Percentiles rank a stretch among this genome's conserved stretches.
Conservation (phyloP, 257 asterid species). For the Fraxinus americana region DNA sequence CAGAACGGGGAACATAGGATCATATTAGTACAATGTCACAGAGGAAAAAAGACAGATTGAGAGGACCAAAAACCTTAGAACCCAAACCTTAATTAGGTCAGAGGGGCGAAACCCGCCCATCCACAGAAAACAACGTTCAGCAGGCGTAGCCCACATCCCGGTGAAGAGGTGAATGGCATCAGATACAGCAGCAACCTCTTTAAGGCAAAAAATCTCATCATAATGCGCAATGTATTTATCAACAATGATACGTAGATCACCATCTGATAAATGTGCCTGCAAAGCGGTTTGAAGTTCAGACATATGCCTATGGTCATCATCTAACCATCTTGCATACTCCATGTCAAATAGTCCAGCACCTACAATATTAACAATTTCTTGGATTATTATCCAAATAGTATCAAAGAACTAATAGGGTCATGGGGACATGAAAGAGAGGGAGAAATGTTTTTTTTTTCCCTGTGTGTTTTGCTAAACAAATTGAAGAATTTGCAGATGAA, state of each 20-base stretch:
- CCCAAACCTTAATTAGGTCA: constrained; percentile 73
- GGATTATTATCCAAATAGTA: not conserved
- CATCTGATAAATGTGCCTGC: constrained; percentile 73
- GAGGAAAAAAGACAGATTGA: not conserved
- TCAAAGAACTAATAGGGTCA: no score
- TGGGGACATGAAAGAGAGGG: no score
- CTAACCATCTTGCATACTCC: constrained; percentile 95
- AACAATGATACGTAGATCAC: constrained; percentile 67
- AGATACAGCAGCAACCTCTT: constrained; percentile 76
- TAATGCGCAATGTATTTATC: constrained; percentile 81
- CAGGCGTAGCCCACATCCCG: constrained; percentile 90
- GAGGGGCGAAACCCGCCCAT: constrained; percentile 96
- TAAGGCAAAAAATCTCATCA: constrained; percentile 71
- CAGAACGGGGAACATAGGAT: not conserved
- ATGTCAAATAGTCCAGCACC: constrained; percentile 89
- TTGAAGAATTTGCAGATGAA: no score
- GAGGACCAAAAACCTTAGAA: not conserved
- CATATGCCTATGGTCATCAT: constrained; percentile 81
- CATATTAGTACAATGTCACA: not conserved
- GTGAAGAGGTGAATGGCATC: constrained; percentile 84
- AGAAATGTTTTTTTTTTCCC: no score
- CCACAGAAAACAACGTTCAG: constrained; percentile 94
- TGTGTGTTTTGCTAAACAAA: no score
- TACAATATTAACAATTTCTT: constrained; percentile 25
- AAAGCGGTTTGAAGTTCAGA: constrained; percentile 76